Evolutionary conservation across 1,284 basidiomycete species (phyloP), one percentile per base, ranked within the genome.

Genomic region (Fistulina hepatica): DNA sequence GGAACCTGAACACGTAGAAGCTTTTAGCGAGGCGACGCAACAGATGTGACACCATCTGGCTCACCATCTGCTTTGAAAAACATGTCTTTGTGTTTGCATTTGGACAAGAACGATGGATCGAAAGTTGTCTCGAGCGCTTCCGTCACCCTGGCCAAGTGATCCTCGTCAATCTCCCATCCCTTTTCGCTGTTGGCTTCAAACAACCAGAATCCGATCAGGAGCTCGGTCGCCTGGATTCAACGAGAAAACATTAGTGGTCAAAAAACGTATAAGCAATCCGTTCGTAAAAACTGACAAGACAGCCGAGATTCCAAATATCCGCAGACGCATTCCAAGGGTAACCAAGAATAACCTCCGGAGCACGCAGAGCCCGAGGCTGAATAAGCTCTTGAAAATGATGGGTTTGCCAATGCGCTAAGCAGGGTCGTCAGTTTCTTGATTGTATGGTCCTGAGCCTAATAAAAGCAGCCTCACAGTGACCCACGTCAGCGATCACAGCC

Each of bases 401-500:
- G 6, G 5, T 27, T 15, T 6, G 25, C 25, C 25, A 27, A 6
- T 27, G 25, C 15, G 25, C 25, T 25, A n/a, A 25, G 9, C 9
- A 9, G 9, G n/a, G 24, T 9, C 9, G 9, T 25, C 9, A 25
- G 9, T n/a, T 25, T n/a, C 24, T 9, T 25, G n/a, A 9, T n/a
- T 9, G 9, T n/a, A 25, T 9, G 9, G 24, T 9, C 9, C 24
- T 6, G 21, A 20, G 38, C 22, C 23, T 19, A 20, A 40, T 33
- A 7, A 16, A 22, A 20, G 8, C 28, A 13, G 38, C 30, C 37
- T 15, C 8, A 43, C 36, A 36, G 26, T 43, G 36, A 2, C 39
- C 39, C 6, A 41, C 15, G 20, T 41, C 39, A 31, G 34, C 26
- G 20, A 41, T 33, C n/a, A 41, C 39, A 2, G 31, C 22, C 23